Evolutionary conservation across 495 filamentous ascomycete genomes (phyloP), one percentile per base, ranked within the genome.

Genomic region (Sporormia fimetaria): DNA sequence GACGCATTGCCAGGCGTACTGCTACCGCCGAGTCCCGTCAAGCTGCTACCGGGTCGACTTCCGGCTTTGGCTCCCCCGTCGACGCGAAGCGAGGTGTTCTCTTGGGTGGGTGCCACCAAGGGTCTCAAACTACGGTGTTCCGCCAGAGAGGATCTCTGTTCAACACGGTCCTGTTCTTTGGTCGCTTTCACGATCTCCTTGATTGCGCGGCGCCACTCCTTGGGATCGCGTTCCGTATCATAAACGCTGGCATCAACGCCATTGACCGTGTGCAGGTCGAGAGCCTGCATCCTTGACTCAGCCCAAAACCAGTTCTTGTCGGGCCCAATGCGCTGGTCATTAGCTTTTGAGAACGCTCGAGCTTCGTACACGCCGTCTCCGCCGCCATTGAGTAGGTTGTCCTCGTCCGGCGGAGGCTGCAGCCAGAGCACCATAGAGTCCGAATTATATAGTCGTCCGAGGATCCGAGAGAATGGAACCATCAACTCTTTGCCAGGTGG

Each of bases 361-460:
- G 55, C 67, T 18, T 57, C 52, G 3, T 61, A 27, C 8, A 69
- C 49, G 3, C 64, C 64, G 0, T 11, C 30, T 0, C 51, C 34
- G 16, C 57, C 57, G 64, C 39, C 14, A 11, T n/a, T 26, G 14
- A 50, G 24, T 21, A 0, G 37, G 42, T 59, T 12, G 56, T 20
- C 15, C 8, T 21, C 20, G 26, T 8, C 12, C 15, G 24, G 20
- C 24, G 14, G 26, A 1, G 20, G 7, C 4, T 54, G 51, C 40
- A 66, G 67, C 51, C 73, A 62, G 1, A 71, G 51, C 7, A 59
- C 32, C 48, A 66, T 61, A 0, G 73, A 69, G 9, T 65, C 64
- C 6, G 63, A 58, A 43, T 73, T 71, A 44, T 65, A 72, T 56
- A 68, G 68, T 1, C 73, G 72, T 8, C 72, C 70, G 4, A 76